Conservation (phyloP, 306 rosid genomes). For the Geum urbanum region DNA sequence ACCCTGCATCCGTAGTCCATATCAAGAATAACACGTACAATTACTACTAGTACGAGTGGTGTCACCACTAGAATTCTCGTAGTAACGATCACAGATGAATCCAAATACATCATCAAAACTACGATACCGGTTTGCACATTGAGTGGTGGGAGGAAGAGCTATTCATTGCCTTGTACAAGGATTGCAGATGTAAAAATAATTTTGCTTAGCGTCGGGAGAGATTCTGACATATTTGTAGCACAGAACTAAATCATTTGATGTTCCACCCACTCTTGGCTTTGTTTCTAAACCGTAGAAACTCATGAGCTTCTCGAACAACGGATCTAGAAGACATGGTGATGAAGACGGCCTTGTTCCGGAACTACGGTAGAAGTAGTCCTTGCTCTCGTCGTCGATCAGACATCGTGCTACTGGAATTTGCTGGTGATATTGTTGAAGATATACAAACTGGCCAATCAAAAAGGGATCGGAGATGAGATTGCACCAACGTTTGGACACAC, state of each 20-base stretch:
- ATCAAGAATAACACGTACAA: not conserved
- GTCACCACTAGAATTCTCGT: not conserved
- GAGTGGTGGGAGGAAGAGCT: not conserved
- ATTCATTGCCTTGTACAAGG: conserved; percentile 1
- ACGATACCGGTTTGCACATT: no score
- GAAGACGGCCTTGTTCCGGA: not conserved
- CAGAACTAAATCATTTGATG: not conserved
- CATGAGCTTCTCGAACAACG: not conserved
- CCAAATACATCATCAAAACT: not conserved
- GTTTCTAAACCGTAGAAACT: not conserved
- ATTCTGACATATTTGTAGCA: not conserved
- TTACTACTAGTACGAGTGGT: not conserved
- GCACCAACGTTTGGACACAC: not conserved
- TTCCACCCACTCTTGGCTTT: not conserved
- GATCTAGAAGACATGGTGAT: not conserved
- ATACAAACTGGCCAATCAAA: not conserved
- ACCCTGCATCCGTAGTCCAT: not conserved
- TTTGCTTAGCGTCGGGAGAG: not conserved
- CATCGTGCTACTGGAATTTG: not conserved
- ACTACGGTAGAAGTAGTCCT: not conserved
- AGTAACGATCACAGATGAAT: not conserved
- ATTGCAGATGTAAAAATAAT: not conserved
- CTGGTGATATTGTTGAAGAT: not conserved
- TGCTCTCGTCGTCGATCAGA: not conserved
- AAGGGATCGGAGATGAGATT: not conserved